A percentile compares a stretch with the other conserved stretches of the same genome.
phyloP scores from a whole-genome alignment of 305 asterid species.

The Fraxinus sp. region DNA sequence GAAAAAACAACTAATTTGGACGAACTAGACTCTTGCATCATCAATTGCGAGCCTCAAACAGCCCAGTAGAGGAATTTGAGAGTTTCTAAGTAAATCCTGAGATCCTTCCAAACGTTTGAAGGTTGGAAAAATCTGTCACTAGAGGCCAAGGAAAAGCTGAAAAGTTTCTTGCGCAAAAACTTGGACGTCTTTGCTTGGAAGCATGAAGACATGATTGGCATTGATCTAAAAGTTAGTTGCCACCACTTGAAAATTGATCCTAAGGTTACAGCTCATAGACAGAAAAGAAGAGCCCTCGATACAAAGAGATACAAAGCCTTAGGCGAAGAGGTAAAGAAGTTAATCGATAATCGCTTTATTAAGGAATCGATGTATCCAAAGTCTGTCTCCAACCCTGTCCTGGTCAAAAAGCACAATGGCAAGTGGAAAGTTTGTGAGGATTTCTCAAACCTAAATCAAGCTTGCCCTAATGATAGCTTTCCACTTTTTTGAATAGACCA shows the following conservation, averaged over 20 bases:
- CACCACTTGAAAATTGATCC: neutral
- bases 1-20: neutral
- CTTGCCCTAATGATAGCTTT: neutral
- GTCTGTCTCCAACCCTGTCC: neutral
- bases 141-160: neutral
- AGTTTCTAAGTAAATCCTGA: neutral
- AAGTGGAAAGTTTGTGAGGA: neutral
- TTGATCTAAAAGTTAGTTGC: neutral
- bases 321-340: neutral
- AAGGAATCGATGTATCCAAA: neutral
- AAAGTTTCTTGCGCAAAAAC: neutral
- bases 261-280: neutral
- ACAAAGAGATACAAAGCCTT: neutral
- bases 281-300: neutral
- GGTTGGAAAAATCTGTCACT: neutral
- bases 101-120: neutral
- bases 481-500: neutral
- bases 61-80: neutral
- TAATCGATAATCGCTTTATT: neutral
- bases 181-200: neutral
- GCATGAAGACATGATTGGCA: neutral
- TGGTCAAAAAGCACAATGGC: neutral
- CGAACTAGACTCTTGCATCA: neutral
- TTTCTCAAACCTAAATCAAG: neutral
- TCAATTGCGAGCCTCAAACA: neutral